Evolutionary conservation across 2,329 filamentous ascomycete genomes (phyloP), one percentile per base, ranked within the genome.

Genomic region (Meredithiella fracta): DNA sequence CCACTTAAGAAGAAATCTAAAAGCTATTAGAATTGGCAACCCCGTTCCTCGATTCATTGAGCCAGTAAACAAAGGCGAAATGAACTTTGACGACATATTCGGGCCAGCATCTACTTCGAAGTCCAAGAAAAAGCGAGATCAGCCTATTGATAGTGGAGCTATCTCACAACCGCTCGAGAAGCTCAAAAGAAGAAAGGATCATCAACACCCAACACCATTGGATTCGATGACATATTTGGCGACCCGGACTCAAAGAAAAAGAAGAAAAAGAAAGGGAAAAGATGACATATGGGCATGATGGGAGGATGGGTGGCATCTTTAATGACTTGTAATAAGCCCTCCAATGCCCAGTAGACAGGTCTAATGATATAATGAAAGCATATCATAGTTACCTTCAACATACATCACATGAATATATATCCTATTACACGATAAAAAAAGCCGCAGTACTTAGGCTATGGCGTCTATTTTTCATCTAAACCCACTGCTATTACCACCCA

Each of bases 221-320:
- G 31, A 22, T 54, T 58, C 9, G 56, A 58, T 22, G 52, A 54
- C 23, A 58, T 58, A 20, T 58, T 58, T 17, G 51, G 47, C 22
- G 38, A 51, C 23, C 11, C 55, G 14, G 17, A 14, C 9, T 57
- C 44, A 50, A 66, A 61, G 47, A 64, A 49, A 51, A 66, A 59
- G 60, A 63, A 61, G 47, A 64, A 64, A 57, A 65, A 68, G 60
- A 69, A 66, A 61, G 73, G 72, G 62, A 75, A 73, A 34, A 34
- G 29, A 34, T 34, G 11, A 34, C 56, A 77, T 76, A 71, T 38
- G 71, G 72, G 4, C 17, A 7, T 11, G n/a, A 34, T 25, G 6
- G 14, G 49, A 52, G 57, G 15, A 53, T 59, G 20, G 57, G 57
- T 38, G 57, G 57, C 63, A 67, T 91, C 23, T 92, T 92, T 63